Conservation (phyloP, 257 asterid genomes). For the Solanum lycopersicoides region DNA sequence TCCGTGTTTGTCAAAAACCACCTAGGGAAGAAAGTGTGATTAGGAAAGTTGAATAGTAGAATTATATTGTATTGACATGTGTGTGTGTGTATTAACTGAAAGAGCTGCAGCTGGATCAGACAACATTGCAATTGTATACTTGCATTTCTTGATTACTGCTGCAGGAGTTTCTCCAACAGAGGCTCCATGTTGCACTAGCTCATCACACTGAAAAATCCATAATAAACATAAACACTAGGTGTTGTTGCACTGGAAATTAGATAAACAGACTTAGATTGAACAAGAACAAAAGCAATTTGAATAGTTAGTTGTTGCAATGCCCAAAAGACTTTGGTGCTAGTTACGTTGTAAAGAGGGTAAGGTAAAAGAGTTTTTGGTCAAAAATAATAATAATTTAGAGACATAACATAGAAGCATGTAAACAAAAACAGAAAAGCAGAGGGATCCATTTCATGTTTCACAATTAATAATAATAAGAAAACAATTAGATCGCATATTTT, state of each 20-base stretch:
- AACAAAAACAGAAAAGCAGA: not conserved
- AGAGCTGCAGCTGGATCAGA: conserved; percentile 96
- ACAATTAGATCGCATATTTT: not conserved
- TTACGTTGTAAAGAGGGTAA: not conserved
- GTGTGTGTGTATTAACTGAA: conserved; percentile 42
- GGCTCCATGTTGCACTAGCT: conserved; percentile 85
- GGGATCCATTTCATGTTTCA: not conserved
- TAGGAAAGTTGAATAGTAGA: not conserved
- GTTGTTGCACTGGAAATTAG: not conserved
- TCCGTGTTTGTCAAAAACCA: conserved; percentile 77
- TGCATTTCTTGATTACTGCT: conserved; percentile 88
- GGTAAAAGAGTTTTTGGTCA: not conserved
- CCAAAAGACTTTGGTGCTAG: not conserved
- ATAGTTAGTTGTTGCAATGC: not conserved
- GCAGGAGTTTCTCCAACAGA: conserved; percentile 77
- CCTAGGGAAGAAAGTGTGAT: conserved; percentile 28
- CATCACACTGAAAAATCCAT: conserved; percentile 56
- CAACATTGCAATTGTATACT: conserved; percentile 86
- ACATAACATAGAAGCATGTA: not conserved
- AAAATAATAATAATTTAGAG: not conserved
- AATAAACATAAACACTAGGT: not conserved
- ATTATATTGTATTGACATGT: not conserved
- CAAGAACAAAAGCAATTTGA: not conserved
- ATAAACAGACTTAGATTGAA: not conserved
- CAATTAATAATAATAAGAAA: not conserved